phyloP scores from a whole-genome alignment of 2,329 filamentous ascomycete genomes.

The Exophiala viscosa region DNA sequence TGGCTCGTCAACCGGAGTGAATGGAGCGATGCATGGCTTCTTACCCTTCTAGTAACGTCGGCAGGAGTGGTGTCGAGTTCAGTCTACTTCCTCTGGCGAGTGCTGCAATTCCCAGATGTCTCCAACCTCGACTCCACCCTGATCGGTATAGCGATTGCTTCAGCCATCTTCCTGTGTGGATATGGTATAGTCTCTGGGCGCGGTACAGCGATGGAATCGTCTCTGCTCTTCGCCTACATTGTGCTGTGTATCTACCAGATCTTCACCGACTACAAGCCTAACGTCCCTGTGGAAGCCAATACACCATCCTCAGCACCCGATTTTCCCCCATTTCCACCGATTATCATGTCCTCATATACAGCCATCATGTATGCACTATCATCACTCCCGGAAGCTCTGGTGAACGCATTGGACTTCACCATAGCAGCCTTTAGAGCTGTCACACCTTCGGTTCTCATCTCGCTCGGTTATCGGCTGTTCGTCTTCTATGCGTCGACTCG shows the following conservation, averaged over 20 bases:
- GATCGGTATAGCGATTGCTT: slow-evolving; percentile 89
- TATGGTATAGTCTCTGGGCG: slow-evolving; percentile 93
- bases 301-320: slow-evolving; percentile 59
- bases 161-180: slow-evolving; percentile 84
- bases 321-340: slow-evolving; percentile 91
- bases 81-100: slow-evolving; percentile 93
- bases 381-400: slow-evolving; percentile 75
- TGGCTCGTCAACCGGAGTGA: slow-evolving; percentile 88
- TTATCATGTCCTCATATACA: slow-evolving; percentile 97
- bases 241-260: slow-evolving; percentile 99
- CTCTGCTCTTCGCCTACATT: slow-evolving; percentile 90
- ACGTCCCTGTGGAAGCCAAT: slow-evolving; percentile 53
- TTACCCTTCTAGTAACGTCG: slow-evolving; percentile 79
- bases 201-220: slow-evolving; percentile 93
- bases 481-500: slow-evolving; percentile 94
- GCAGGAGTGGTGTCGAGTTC: slow-evolving; percentile 90
- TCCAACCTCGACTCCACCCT: slow-evolving; percentile 87
- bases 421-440: slow-evolving; percentile 92
- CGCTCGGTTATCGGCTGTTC: slow-evolving; percentile 85
- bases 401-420: slow-evolving; percentile 79
- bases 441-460: slow-evolving; percentile 92
- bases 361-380: slow-evolving; percentile 81
- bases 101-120: slow-evolving; percentile 89
- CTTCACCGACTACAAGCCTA: slow-evolving; percentile 95
- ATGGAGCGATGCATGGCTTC: slow-evolving; percentile 95